Percentiles rank a stretch among this genome's conserved stretches.
These are phyloP conservation scores for Phylloporus sp. DNA, from an alignment of 1,284 basidiomycete species.

Conservation along the genomic window DNA sequence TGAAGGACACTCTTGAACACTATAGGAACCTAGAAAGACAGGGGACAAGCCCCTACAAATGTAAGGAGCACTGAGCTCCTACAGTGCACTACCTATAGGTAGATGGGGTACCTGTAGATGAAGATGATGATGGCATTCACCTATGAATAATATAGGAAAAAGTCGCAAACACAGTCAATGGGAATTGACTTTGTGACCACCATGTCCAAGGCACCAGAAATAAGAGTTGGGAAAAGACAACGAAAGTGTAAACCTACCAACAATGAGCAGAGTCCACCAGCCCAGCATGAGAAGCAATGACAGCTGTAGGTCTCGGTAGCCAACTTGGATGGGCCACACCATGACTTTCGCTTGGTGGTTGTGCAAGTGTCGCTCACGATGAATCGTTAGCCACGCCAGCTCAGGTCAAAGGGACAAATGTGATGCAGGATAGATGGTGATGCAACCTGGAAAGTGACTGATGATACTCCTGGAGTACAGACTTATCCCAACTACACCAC, in stretches of 20 bases:
- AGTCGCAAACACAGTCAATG: background rate
- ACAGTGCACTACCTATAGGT: too few species aligned
- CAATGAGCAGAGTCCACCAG: conserved; percentile 18
- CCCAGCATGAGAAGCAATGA: conserved; percentile 20
- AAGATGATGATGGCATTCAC: background rate
- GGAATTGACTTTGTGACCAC: background rate
- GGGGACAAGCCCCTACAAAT: too few species aligned
- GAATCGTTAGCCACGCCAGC: background rate
- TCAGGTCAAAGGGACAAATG: background rate
- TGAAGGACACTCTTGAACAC: too few species aligned
- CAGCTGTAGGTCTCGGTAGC: background rate
- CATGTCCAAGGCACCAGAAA: conserved; percentile 7
- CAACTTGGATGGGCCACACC: background rate
- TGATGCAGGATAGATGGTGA: background rate
- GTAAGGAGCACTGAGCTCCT: too few species aligned
- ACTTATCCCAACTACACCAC: conserved; percentile 6
- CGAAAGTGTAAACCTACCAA: conserved; percentile 13
- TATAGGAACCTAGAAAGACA: too few species aligned
- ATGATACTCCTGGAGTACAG: conserved; percentile 4
- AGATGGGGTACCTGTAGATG: too few species aligned
- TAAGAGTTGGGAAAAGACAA: background rate
- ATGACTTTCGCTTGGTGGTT: background rate
- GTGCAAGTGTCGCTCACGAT: background rate
- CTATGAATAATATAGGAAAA: background rate
- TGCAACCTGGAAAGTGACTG: conserved; percentile 6